Evolutionary conservation across 2,329 filamentous ascomycete genomes (phyloP), one percentile per base, ranked within the genome.

Genomic region (Bertia moriformis): DNA sequence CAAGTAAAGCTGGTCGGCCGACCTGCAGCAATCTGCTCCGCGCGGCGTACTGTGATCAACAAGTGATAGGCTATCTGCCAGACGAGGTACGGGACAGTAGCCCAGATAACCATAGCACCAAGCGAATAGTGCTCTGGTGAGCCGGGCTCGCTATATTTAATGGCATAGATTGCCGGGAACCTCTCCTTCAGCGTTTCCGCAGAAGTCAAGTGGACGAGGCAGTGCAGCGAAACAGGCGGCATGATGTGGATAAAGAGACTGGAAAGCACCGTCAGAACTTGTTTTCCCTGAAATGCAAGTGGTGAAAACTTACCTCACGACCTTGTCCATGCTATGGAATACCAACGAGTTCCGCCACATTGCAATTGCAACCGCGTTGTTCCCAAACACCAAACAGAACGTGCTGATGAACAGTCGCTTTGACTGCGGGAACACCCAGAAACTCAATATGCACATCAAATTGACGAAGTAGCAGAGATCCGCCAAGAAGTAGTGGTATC

Each of bases 211-310:
- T 98, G 91, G 14, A 94, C 83, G 13, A 98, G 69, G 53, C 86
- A 93, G 59, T 98, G 91, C 12, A 98, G 71, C 1, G 88, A 85
- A 4, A 83, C 89, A 47, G 88, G 94, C 1, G 91, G 91, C 89
- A 98, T 98, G 51, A 98, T 93, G 59, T 98, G 91, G 49, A 98
- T 95, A 63, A 98, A 98, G n/a, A 98, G 70, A 55, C 85, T 91
- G 12, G 88, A 93, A 29, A 29, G 10, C 10, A 29, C 10, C 24
- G 24, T 29, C 24, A 29, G 24, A 10, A n/a, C 10, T 10, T 29
- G 24, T n/a, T 29, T n/a, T n/a, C n/a, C n/a, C n/a, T n/a, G n/a
- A n/a, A n/a, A n/a, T n/a, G n/a, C n/a, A n/a, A n/a, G n/a, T n/a
- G n/a, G n/a, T n/a, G n/a, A n/a, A n/a, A 7, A 35, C 32, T 7